A percentile compares a stretch with the other conserved stretches of the same genome.
Conservation (phyloP, 2,329 filamentous ascomycete species). For the Botrytis hyacinthi region DNA sequence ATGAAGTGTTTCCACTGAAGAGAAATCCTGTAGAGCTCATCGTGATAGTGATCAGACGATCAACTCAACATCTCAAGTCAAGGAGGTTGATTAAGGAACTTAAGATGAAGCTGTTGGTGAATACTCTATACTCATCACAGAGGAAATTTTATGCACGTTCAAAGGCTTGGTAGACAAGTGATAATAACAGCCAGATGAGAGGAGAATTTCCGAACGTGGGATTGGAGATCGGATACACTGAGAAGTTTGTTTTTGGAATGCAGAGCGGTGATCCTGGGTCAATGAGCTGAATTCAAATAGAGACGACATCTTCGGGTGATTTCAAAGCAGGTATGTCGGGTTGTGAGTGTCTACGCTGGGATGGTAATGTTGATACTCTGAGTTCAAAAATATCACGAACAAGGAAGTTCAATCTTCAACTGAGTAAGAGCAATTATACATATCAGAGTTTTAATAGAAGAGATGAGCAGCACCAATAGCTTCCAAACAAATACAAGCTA, state of each 20-base stretch:
- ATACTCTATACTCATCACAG: background rate
- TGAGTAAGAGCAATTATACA: background rate
- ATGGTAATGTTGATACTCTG: background rate
- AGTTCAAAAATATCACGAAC: background rate
- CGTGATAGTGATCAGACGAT: background rate
- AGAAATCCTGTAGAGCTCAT: accelerated
- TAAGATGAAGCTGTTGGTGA: background rate
- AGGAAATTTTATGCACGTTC: background rate
- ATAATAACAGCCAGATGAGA: background rate
- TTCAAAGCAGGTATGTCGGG: accelerated
- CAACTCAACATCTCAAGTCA: too few species aligned
- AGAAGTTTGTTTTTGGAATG: too few species aligned
- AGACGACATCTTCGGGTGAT: background rate
- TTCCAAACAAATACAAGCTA: background rate
- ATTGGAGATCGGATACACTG: background rate
- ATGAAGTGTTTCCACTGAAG: background rate
- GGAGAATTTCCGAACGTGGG: background rate
- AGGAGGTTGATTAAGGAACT: too few species aligned
- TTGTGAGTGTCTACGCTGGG: background rate
- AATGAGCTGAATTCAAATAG: accelerated
- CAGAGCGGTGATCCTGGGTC: accelerated
- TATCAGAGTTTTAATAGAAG: too few species aligned
- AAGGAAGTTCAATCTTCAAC: accelerated
- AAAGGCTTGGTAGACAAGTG: background rate
- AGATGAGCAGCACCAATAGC: accelerated